phyloP scores from a whole-genome alignment of 306 rosid genomes.

The Boehmeria nivea region DNA sequence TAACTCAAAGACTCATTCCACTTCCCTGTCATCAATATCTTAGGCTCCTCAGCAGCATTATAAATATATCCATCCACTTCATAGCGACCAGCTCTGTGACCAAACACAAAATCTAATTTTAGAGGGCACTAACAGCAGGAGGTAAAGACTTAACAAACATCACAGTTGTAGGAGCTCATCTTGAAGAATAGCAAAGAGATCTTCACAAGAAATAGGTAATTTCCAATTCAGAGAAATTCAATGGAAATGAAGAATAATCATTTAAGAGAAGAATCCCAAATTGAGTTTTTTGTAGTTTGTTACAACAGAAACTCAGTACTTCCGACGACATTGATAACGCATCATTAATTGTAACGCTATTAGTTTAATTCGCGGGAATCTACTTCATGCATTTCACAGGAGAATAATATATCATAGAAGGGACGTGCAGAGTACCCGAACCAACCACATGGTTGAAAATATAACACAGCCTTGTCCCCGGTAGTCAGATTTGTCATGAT shows the following conservation, averaged over 20 bases:
- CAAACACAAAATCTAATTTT: conserved; percentile 2
- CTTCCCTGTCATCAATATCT: conserved; percentile 86
- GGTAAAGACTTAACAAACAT: neutral
- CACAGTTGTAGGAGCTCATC: neutral
- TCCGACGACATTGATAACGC: no score
- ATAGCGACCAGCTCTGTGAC: conserved; percentile 77
- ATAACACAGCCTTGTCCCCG: conserved; percentile 80
- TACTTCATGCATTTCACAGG: conserved; percentile 13
- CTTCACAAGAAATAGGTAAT: neutral
- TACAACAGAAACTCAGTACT: no score
- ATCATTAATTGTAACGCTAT: neutral
- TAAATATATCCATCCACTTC: conserved; percentile 96
- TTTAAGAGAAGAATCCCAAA: no score
- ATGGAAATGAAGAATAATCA: no score
- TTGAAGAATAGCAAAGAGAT: neutral
- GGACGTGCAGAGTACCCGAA: conserved; percentile 64
- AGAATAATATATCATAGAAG: neutral
- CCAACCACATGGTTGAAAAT: conserved; percentile 97
- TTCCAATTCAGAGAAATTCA: no score
- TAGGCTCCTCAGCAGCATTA: conserved; percentile 83
- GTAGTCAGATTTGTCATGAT: conserved; percentile 74
- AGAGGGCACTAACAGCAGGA: neutral
- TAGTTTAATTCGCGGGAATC: neutral
- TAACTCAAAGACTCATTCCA: conserved; percentile 83
- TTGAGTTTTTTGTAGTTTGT: no score